A percentile compares a stretch with the other conserved stretches of the same genome.
Evolutionary conservation across 768 basidiomycete species (phyloP).

Genomic region (Mycena epipterygia): DNA sequence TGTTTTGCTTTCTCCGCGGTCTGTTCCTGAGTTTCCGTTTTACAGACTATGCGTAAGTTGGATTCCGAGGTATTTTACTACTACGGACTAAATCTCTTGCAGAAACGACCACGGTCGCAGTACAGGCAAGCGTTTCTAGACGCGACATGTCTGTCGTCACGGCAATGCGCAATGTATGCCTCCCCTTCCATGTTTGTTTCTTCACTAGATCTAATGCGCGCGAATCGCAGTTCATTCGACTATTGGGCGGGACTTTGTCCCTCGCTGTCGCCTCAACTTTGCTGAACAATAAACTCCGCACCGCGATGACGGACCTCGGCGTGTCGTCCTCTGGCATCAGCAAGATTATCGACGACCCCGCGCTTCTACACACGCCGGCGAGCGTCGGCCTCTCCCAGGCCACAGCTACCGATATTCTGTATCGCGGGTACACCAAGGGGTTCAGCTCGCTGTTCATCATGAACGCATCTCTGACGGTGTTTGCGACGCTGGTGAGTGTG

Average conservation of each 20-base stretch:
- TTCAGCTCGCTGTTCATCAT: conserved; percentile 73
- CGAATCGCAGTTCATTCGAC: conserved; percentile 68
- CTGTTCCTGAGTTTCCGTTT: neutral
- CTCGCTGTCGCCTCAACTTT: conserved; percentile 74
- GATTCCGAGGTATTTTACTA: too few species aligned
- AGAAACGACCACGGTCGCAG: conserved; percentile 76
- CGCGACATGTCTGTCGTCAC: conserved; percentile 86
- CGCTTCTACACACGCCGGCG: conserved; percentile 46
- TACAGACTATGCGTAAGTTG: conserved; percentile 56
- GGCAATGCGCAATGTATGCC: conserved; percentile 69
- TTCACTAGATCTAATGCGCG: neutral
- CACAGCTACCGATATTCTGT: conserved; percentile 59
- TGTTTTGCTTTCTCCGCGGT: neutral
- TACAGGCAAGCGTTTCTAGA: conserved; percentile 78
- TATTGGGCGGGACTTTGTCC: conserved; percentile 78
- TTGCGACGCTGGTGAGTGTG: conserved; percentile 67
- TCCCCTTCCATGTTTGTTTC: neutral
- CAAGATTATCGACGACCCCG: conserved; percentile 66
- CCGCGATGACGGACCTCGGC: conserved; percentile 53
- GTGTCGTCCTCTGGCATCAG: conserved; percentile 55
- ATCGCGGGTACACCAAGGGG: conserved; percentile 66
- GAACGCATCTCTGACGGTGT: conserved; percentile 66
- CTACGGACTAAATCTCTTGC: neutral
- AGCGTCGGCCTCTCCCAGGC: conserved; percentile 52
- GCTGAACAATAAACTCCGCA: conserved; percentile 68